Evolutionary conservation across 2,329 filamentous ascomycete species (phyloP).

Genomic region (Blastomyces silverae): DNA sequence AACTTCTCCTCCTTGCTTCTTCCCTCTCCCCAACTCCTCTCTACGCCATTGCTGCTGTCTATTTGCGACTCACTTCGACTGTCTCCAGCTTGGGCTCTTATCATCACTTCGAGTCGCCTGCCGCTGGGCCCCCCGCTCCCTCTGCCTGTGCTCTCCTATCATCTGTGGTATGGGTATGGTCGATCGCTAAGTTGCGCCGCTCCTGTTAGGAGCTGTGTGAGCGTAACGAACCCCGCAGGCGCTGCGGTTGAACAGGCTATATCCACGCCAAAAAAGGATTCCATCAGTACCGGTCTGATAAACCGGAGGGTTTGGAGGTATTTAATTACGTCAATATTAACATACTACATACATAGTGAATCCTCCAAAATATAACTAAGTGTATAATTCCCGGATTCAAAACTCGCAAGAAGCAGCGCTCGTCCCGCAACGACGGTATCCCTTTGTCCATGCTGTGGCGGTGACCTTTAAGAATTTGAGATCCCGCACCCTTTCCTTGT

Average conservation of each 20-base stretch:
- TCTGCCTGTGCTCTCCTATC: slow-evolving; percentile 12
- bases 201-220: slow-evolving; percentile 27
- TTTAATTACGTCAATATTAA: background rate
- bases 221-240: slow-evolving; percentile 25
- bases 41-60: background rate
- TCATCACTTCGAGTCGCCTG: background rate
- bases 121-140: slow-evolving; percentile 10
- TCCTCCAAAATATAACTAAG: background rate
- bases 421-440: slow-evolving; percentile 26
- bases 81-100: background rate
- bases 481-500: slow-evolving; percentile 34
- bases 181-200: slow-evolving; percentile 25
- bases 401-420: slow-evolving; percentile 6
- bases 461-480: slow-evolving; percentile 36
- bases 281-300: background rate
- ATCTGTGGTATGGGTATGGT: slow-evolving; percentile 24
- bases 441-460: slow-evolving; percentile 39
- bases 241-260: slow-evolving; percentile 27
- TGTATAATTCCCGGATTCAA: background rate
- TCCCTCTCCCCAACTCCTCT: background rate
- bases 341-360: background rate
- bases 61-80: background rate
- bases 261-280: slow-evolving; percentile 12
- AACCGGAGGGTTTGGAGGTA: background rate
- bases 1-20: background rate